These are phyloP conservation scores for Coniochaeta sp. DNA, from an alignment of 2,329 filamentous ascomycete genomes.

Conservation along the genomic window DNA sequence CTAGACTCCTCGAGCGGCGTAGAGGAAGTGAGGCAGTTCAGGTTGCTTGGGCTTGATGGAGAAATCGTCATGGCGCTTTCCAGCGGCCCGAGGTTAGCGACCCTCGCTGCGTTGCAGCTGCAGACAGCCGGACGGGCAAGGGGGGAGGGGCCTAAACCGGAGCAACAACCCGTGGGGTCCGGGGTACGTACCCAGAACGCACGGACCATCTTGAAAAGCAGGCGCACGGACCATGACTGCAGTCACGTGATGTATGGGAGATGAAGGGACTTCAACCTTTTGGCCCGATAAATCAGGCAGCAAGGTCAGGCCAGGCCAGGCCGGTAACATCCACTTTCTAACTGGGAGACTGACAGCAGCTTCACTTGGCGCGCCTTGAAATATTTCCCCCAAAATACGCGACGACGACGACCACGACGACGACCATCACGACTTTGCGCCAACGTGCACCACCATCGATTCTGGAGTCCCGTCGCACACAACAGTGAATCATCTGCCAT, in stretches of 20 bases:
- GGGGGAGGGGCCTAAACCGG: not conserved
- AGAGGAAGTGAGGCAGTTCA: not conserved
- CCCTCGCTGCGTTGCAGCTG: not conserved
- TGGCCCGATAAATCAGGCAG: not conserved
- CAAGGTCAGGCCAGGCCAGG: not conserved
- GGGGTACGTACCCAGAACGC: not conserved
- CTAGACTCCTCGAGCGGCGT: not conserved
- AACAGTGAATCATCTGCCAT: not conserved
- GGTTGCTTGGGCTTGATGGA: not conserved
- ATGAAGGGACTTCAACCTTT: not conserved
- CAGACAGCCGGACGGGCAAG: not conserved
- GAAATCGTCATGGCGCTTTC: conserved; percentile 13
- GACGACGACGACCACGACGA: conserved; percentile 8
- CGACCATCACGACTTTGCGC: conserved; percentile 5
- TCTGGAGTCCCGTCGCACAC: not conserved
- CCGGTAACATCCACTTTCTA: too few relatives aligned
- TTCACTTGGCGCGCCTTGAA: conserved; percentile 18
- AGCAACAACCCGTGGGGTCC: not conserved
- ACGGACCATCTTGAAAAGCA: not conserved
- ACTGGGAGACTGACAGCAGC: not conserved
- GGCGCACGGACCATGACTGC: not conserved
- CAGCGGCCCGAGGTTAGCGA: conserved; percentile 22
- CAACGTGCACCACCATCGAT: not conserved
- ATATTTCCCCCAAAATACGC: conserved; percentile 27
- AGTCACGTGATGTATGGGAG: not conserved